These are phyloP conservation scores for Begonia loranthoides DNA, from an alignment of 306 rosid species.

Conservation along the genomic window DNA sequence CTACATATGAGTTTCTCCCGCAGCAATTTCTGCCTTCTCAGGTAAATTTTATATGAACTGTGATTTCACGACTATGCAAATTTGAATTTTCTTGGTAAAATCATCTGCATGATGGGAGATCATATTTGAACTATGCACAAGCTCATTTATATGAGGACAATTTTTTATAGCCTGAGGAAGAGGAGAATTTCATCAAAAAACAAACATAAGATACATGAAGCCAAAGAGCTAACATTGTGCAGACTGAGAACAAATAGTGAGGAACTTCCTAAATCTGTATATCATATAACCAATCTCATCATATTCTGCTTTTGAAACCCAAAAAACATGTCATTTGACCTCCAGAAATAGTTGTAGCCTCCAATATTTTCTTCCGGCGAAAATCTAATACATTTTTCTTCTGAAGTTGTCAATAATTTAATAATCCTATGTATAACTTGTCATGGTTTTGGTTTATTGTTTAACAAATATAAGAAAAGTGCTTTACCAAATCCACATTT, in stretches of 20 bases:
- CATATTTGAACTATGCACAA: too few relatives aligned
- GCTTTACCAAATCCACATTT: background rate
- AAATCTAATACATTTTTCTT: background rate
- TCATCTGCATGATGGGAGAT: too few relatives aligned
- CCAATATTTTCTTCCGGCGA: background rate
- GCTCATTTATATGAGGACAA: too few relatives aligned
- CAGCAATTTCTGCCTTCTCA: conserved; percentile 50
- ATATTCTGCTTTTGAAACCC: too few relatives aligned
- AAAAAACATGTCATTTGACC: too few relatives aligned
- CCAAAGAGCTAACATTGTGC: too few relatives aligned
- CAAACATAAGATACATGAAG: too few relatives aligned
- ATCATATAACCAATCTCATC: too few relatives aligned
- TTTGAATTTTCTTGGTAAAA: background rate
- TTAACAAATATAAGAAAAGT: background rate
- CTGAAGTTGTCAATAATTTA: background rate
- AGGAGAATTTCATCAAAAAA: too few relatives aligned
- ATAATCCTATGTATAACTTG: background rate
- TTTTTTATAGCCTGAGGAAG: background rate
- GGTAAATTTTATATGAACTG: conserved; percentile 17
- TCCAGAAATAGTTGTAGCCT: too few relatives aligned
- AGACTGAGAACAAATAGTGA: too few relatives aligned
- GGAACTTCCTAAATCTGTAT: too few relatives aligned
- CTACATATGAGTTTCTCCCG: conserved; percentile 40
- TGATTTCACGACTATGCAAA: background rate
- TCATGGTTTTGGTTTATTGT: background rate